Base-by-base conservation (phyloP, 1,284 basidiomycete species). In the Ganoderma leucocontextum region DNA sequence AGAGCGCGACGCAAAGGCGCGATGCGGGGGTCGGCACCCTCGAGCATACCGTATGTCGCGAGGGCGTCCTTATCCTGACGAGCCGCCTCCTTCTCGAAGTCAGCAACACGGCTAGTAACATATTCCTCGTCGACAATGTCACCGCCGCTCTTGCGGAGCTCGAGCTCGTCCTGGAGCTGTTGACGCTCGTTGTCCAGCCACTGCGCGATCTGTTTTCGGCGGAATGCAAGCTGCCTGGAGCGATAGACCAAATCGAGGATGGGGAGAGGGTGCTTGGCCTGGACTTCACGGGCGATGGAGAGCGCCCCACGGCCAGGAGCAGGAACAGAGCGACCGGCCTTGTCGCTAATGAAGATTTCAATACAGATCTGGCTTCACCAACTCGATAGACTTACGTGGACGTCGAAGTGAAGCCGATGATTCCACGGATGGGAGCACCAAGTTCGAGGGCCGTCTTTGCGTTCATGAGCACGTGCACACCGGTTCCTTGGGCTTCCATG, bases 401-500 rank as follows among this genome's bases (percentile, higher is more conserved):
- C 17, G 98, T 99, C 17, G 96, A 97, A 4, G 97, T 98, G 86
- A 96, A 99, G 10, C 91, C 97, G 66, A 99, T 86, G 75, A 99
- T 89, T 77, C 95, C 95, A 77, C 95, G 96, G 76, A 99, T 96
- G 38, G 96, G 94, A 60, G 91, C 91, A 72, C 98, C 98, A 74
- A 99, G 91, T 78, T 98, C 94, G 69, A 99, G 84, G 52, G 98
- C 98, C 19, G 96, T 98, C 85, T 94, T 95, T 25, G 97, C 97
- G 74, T 86, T 96, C 96, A 99, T 99, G 73, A 99, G 87, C 60
- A 99, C 91, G 77, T 99, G 97, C 22, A 98, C 95, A 84, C 97
- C 98, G 73, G 93, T 94, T 72, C 97, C 97, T 84, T 98, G 96
- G 35, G 95, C 91, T 82, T 99, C 97, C 97, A 99, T 97, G 83